Evolutionary conservation across 176 grass and related monocot species (phyloP), one percentile per base, ranked within the genome.

Genomic region (Thinopyrum elongatum): DNA sequence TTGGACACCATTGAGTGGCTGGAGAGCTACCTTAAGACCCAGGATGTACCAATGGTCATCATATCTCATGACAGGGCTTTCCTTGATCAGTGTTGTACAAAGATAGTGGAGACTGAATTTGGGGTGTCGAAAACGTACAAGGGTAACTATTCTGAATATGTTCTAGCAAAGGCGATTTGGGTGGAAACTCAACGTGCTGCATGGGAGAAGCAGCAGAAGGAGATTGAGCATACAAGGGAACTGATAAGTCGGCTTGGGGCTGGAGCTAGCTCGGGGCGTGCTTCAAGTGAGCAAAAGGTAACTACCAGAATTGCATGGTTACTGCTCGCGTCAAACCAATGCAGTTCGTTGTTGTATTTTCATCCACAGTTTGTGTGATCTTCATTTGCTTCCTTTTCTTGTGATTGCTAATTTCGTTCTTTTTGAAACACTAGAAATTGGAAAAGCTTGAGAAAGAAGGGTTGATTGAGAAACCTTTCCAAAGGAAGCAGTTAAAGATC

Each of bases 201-300:
- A 4, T 96, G 97, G 97, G 94, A 99, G 82, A 99, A 99, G 90
- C 97, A 99, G 49, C 93, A 94, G 87, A 99, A 99, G 64, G 94
- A 99, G 82, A 96, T 99, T 88, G 97, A 89, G 22, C 92, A 94
- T 23, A 99, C 92, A 77, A 98, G 93, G 87, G 97, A 96, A 23
- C 77, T 99, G 51, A 99, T 99, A 89, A 91, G 89, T 55, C 94
- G 97, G 90, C 88, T 99, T 84, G 87, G 97, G 61, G 97, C 97
- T 29, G 97, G 94, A 74, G 94, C 91, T 87, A 99, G 94, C 82
- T 72, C 97, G 6, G 97, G 97, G 10, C 97, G 97, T 86, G 97
- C 97, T 31, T 96, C 97, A 8, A 99, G 94, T 34, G 94, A 99
- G 82, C 93, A 96, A 65, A 99, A 99, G 92, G 97, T 99, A 88